Evolutionary conservation across 495 filamentous ascomycete species (phyloP), one percentile per base, ranked within the genome.

Genomic region (Xylaria sp.): DNA sequence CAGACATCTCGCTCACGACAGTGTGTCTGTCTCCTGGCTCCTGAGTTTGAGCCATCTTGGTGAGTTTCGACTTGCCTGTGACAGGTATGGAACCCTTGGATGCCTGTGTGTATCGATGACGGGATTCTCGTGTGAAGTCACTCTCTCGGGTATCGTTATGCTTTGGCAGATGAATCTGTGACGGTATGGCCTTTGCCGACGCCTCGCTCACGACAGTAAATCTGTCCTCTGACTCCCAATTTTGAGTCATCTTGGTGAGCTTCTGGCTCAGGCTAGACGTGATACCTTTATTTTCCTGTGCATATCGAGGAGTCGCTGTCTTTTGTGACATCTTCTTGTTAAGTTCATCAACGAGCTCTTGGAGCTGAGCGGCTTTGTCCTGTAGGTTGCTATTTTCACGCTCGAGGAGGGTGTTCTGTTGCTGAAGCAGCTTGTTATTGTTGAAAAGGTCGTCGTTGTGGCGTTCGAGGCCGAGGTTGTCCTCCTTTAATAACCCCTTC

Each of bases 391-490:
- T 71, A 31, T 61, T 73, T 50, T 69, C 71, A 7, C 76, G 73
- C 50, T 73, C 72, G 57, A 77, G 74, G 41, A 77, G 74, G 55
- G 80, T 73, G 46, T 85, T 80, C 63, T 85, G 77, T 7, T 80
- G 76, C 48, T 83, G 81, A 14, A 85, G 77, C 66, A 74, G 75
- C 71, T 84, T 82, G 77, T 82, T 85, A 70, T 85, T 80, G 72
- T 79, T 81, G 72, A 82, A 83, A 43, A 85, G 83, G 26, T 71
- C 77, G 21, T 86, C 83, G 62, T 86, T 85, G 62, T 82, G 82
- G 19, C 79, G 80, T 69, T 82, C 83, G 50, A 86, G 78, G 72
- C 80, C 81, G 15, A 75, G 72, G 55, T 84, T 80, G 57, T 86
- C 83, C 44, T 84, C 74, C 29, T 77, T 75, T 31, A 85, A 71